Conservation (phyloP, 2,329 filamentous ascomycete species). For the Cladosporium sp. region DNA sequence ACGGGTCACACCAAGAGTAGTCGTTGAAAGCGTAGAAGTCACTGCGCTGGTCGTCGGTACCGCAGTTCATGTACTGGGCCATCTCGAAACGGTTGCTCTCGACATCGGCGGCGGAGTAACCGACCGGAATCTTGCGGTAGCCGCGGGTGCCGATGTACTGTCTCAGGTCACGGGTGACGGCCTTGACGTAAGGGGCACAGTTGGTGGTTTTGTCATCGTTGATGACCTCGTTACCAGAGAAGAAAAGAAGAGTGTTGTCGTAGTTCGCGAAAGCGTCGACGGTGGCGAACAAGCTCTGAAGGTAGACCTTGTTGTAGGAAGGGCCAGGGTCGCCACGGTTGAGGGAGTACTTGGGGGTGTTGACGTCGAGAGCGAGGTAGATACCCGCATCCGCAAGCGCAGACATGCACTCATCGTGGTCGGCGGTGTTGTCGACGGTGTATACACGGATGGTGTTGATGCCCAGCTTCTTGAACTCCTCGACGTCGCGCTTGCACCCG, state of each 20-base stretch:
- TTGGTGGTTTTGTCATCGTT: conserved; percentile 58
- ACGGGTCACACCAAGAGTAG: conserved; percentile 78
- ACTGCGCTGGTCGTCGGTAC: conserved; percentile 72
- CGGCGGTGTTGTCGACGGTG: conserved; percentile 77
- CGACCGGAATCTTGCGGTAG: conserved; percentile 66
- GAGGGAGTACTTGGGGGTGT: conserved; percentile 84
- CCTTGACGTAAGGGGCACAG: conserved; percentile 65
- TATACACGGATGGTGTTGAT: conserved; percentile 92
- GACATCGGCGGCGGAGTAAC: conserved; percentile 82
- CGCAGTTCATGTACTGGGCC: conserved; percentile 91
- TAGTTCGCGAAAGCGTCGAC: conserved; percentile 80
- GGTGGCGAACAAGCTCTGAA: conserved; percentile 82
- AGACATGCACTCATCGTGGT: conserved; percentile 83
- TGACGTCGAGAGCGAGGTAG: conserved; percentile 88
- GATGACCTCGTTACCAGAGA: conserved; percentile 70
- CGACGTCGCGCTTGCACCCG: conserved; percentile 73
- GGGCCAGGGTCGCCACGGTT: conserved; percentile 67
- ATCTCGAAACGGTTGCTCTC: conserved; percentile 80
- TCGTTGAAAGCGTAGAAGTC: conserved; percentile 91
- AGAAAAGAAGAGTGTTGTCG: conserved; percentile 80
- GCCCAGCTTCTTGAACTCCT: conserved; percentile 76
- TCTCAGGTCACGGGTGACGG: conserved; percentile 74
- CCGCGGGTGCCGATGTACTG: conserved; percentile 70
- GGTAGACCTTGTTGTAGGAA: conserved; percentile 84
- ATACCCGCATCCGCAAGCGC: conserved; percentile 76